Conservation (phyloP, 2,329 filamentous ascomycete genomes). For the Ophiostoma montium region DNA sequence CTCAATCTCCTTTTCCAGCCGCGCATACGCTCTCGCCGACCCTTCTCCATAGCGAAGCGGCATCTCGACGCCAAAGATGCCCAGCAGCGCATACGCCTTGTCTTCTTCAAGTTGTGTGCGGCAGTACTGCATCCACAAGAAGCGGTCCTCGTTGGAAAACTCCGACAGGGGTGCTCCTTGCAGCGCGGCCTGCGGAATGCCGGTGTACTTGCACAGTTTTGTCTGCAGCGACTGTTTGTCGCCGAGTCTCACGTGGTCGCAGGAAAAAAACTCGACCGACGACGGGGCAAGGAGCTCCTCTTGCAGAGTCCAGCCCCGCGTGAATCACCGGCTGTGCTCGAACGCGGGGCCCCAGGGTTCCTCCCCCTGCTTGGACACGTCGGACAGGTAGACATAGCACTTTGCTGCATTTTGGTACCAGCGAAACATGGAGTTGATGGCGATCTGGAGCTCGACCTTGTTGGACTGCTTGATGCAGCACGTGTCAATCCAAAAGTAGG, state of each 20-base stretch:
- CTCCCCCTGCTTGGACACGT: too few relatives aligned
- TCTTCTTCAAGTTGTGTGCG: slow-evolving; percentile 11
- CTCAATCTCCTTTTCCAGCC: slow-evolving; percentile 1
- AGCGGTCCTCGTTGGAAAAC: slow-evolving; percentile 15
- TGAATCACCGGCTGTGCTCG: slow-evolving; percentile 7
- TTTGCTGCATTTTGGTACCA: slow-evolving; percentile 5
- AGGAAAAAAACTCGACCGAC: slow-evolving; percentile 18
- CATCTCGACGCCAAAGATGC: slow-evolving; percentile 13
- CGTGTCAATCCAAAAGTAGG: slow-evolving; percentile 10
- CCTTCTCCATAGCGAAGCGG: slow-evolving; percentile 13
- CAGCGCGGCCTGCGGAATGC: slow-evolving; percentile 13
- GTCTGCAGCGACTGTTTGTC: slow-evolving; percentile 15
- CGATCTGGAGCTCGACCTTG: slow-evolving; percentile 3
- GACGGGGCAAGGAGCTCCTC: slow-evolving; percentile 16
- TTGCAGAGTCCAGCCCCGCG: slow-evolving; percentile 13
- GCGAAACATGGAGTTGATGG: slow-evolving; percentile 10
- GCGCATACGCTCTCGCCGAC: background rate
- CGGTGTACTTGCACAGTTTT: slow-evolving; percentile 15
- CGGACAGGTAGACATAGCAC: slow-evolving; percentile 9
- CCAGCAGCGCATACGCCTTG: slow-evolving; percentile 13
- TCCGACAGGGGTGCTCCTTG: slow-evolving; percentile 8
- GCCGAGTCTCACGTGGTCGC: slow-evolving; percentile 14
- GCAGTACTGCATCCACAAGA: slow-evolving; percentile 11
- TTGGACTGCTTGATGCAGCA: slow-evolving; percentile 11
- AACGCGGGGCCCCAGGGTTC: background rate